A percentile compares a stretch with the other conserved stretches of the same genome.
These are phyloP conservation scores for Amoebophrya sp. DNA, from an alignment of 169 alveolate genomes.

Conservation along the genomic window DNA sequence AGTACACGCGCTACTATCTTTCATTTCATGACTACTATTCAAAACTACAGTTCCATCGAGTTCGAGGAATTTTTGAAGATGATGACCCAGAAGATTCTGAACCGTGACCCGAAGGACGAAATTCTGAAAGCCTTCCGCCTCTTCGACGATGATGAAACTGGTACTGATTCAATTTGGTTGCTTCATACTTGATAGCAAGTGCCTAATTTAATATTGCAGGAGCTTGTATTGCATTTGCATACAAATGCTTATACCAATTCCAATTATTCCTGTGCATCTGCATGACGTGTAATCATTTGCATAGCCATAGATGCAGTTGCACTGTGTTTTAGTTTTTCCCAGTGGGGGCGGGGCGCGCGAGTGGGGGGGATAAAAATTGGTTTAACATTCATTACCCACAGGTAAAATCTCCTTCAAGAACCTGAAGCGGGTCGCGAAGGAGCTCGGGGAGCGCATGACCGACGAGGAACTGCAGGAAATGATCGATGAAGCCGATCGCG, in stretches of 20 bases:
- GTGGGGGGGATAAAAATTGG: too few relatives aligned
- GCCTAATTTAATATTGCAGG: too few relatives aligned
- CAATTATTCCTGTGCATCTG: too few relatives aligned
- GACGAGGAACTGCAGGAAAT: conserved; percentile 95
- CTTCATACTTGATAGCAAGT: too few relatives aligned
- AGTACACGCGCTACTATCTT: neutral
- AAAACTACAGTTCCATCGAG: conserved; percentile 29
- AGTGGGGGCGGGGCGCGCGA: too few relatives aligned
- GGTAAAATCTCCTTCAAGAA: conserved; percentile 72
- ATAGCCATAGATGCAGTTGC: too few relatives aligned
- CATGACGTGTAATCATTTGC: too few relatives aligned
- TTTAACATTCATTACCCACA: too few relatives aligned
- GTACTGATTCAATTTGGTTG: conserved; percentile 84
- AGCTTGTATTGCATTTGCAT: too few relatives aligned
- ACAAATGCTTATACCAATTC: too few relatives aligned
- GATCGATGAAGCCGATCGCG: conserved; percentile 98
- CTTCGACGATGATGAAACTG: conserved; percentile 95
- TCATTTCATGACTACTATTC: too few relatives aligned
- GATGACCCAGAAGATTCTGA: conserved; percentile 47
- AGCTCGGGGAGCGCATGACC: conserved; percentile 94
- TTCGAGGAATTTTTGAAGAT: conserved; percentile 39
- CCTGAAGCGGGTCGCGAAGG: conserved; percentile 93
- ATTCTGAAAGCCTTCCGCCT: conserved; percentile 79
- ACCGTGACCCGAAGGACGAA: conserved; percentile 81
- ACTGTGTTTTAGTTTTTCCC: too few relatives aligned